Conservation (phyloP, 2,329 filamentous ascomycete species). For the Ascochyta koolunga region DNA sequence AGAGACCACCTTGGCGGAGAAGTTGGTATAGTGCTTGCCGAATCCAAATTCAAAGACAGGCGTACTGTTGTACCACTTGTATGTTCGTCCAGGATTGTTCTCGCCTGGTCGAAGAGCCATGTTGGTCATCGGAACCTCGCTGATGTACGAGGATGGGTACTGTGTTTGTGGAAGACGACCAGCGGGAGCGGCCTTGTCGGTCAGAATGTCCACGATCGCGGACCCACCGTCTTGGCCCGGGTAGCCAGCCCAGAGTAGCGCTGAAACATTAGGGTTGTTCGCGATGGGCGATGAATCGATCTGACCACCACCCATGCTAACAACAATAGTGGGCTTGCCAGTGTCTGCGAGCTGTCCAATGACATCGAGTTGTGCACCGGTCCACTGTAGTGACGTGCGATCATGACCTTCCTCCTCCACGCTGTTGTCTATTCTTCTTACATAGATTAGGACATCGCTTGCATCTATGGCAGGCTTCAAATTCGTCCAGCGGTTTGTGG, state of each 20-base stretch:
- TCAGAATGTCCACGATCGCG: conserved; percentile 62
- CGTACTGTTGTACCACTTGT: conserved; percentile 62
- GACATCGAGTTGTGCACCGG: conserved; percentile 58
- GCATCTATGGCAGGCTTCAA: conserved; percentile 29
- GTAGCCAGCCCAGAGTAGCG: conserved; percentile 65
- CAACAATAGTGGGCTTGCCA: conserved; percentile 59
- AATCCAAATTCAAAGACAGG: conserved; percentile 61
- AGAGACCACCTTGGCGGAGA: conserved; percentile 42
- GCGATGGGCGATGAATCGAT: conserved; percentile 61
- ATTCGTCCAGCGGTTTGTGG: conserved; percentile 29
- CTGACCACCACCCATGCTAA: conserved; percentile 60
- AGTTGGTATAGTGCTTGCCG: conserved; percentile 66
- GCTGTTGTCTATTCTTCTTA: conserved; percentile 62
- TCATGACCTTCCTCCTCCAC: conserved; percentile 62
- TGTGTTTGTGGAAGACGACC: conserved; percentile 63
- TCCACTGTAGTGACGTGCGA: conserved; percentile 60
- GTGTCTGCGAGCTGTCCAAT: conserved; percentile 55
- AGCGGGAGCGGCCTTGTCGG: conserved; percentile 59
- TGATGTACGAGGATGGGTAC: conserved; percentile 61
- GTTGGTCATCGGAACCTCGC: conserved; percentile 60
- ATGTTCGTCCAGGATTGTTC: conserved; percentile 61
- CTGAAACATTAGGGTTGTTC: conserved; percentile 55
- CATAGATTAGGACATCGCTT: conserved; percentile 61
- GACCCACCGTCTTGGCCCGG: conserved; percentile 66
- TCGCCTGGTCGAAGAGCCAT: conserved; percentile 61